These are phyloP conservation scores for Botrytis galanthina DNA, from an alignment of 2,329 filamentous ascomycete species.

Conservation along the genomic window DNA sequence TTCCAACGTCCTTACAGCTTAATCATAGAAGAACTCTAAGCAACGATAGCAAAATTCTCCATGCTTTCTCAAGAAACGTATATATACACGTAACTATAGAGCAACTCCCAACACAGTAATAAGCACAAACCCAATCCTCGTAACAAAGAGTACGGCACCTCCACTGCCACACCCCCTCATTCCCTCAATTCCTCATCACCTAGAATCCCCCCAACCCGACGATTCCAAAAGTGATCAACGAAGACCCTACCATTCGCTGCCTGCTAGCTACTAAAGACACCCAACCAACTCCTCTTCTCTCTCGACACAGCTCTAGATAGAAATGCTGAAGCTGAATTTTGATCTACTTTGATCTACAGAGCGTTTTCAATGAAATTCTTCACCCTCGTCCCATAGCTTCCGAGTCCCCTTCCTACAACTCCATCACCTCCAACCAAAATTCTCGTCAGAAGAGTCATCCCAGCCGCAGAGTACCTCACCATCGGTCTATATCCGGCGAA, in stretches of 20 bases:
- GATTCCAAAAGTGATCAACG: slow-evolving; percentile 46
- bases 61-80: slow-evolving; percentile 58
- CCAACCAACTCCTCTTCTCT: slow-evolving; percentile 56
- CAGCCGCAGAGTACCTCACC: no score
- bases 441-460: background rate
- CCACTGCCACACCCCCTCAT: background rate
- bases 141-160: slow-evolving; percentile 48
- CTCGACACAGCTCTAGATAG: slow-evolving; percentile 64
- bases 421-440: no score
- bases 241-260: slow-evolving; percentile 65
- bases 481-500: no score
- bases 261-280: slow-evolving; percentile 57
- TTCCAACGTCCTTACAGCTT: slow-evolving; percentile 41
- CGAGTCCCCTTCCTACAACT: slow-evolving; percentile 24
- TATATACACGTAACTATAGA: slow-evolving; percentile 65
- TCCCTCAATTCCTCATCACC: no score
- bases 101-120: slow-evolving; percentile 47
- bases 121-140: slow-evolving; percentile 48
- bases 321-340: slow-evolving; percentile 52
- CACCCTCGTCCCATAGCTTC: slow-evolving; percentile 42
- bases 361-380: slow-evolving; percentile 64
- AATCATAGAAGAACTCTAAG: slow-evolving; percentile 57
- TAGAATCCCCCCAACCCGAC: background rate
- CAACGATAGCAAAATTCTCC: slow-evolving; percentile 52
- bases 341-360: slow-evolving; percentile 53